Evolutionary conservation across 805 yeast genomes (phyloP).

Genomic region (Wickerhamia fluorescens): DNA sequence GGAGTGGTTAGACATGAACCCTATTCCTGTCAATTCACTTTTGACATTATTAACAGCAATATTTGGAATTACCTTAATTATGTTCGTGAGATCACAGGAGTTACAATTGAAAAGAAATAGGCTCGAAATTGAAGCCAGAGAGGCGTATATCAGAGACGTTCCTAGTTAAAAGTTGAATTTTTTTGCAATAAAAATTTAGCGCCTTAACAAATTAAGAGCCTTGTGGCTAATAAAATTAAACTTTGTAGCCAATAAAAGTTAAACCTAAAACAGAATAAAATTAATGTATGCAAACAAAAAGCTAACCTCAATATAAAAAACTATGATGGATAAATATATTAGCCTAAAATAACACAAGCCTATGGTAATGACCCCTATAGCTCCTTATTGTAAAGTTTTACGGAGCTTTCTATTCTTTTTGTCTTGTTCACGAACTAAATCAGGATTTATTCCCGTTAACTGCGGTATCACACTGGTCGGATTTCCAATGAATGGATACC

Average conservation of each 20-base stretch:
- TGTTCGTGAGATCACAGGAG: slow-evolving; percentile 38
- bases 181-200: too few relatives aligned
- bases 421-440: slow-evolving; percentile 12
- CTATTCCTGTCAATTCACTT: slow-evolving; percentile 63
- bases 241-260: too few relatives aligned
- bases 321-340: too few relatives aligned
- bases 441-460: slow-evolving; percentile 21
- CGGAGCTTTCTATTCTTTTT: slow-evolving; percentile 8
- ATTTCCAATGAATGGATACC: too few relatives aligned
- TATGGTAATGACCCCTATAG: too few relatives aligned
- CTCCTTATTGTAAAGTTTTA: too few relatives aligned
- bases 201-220: too few relatives aligned
- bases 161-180: slow-evolving; percentile 23
- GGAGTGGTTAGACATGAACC: slow-evolving; percentile 59
- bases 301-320: too few relatives aligned
- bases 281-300: too few relatives aligned
- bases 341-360: too few relatives aligned
- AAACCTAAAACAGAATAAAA: too few relatives aligned
- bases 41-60: slow-evolving; percentile 50
- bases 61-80: slow-evolving; percentile 40
- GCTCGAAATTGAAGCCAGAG: slow-evolving; percentile 58
- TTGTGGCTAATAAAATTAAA: too few relatives aligned
- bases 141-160: slow-evolving; percentile 42
- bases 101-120: slow-evolving; percentile 39
- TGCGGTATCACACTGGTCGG: slow-evolving; percentile 14